Evolutionary conservation across 345 rosid species (phyloP).

Genomic region (Citrus reticulata): DNA sequence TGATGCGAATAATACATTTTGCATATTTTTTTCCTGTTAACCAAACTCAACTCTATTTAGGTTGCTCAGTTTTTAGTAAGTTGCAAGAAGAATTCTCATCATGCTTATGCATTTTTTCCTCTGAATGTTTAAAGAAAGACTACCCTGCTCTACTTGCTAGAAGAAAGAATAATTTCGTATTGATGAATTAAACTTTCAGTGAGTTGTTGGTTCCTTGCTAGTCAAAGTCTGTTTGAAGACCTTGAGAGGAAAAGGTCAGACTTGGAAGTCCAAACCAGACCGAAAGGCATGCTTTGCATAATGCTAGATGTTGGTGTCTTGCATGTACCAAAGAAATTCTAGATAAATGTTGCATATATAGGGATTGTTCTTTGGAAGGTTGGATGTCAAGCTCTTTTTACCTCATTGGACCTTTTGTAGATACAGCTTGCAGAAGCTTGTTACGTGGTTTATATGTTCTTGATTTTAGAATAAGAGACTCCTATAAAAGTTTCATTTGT

Average conservation of each 20-base stretch:
- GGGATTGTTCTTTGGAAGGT: background rate
- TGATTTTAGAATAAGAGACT: background rate
- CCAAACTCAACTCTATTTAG: background rate
- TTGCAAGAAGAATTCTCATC: background rate
- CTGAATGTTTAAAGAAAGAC: background rate
- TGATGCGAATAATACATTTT: background rate
- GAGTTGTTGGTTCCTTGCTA: background rate
- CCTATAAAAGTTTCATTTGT: conserved; percentile 1
- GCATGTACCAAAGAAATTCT: background rate
- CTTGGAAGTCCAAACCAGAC: background rate
- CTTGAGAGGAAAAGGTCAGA: background rate
- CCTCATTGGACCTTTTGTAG: background rate
- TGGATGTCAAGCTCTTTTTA: background rate
- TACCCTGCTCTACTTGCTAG: background rate
- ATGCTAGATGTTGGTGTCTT: background rate
- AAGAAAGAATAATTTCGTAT: background rate
- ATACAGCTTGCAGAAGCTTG: conserved; percentile 4
- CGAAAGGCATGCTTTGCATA: background rate
- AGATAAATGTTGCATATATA: background rate
- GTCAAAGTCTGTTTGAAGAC: background rate
- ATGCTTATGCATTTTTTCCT: background rate
- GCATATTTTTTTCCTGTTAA: background rate
- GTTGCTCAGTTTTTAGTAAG: background rate
- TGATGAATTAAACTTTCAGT: background rate
- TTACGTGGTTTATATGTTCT: conserved; percentile 8